Evolutionary conservation across 1,284 basidiomycete genomes (phyloP).

Genomic region (Meripilus lineatus): DNA sequence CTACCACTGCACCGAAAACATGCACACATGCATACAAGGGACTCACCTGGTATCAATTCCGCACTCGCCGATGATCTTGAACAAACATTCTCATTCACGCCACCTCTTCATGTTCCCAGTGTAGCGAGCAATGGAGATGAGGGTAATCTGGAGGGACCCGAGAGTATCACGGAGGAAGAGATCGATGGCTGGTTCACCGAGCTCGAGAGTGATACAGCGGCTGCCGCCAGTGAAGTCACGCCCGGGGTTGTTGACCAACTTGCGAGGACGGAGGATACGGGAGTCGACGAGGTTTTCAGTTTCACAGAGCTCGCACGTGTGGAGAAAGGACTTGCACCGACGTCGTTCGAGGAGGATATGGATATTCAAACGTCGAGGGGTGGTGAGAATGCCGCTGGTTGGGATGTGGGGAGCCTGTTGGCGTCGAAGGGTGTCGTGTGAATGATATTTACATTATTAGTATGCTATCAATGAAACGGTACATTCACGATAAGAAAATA

Average conservation of each 20-base stretch:
- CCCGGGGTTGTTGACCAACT: not conserved
- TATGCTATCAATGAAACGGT: not conserved
- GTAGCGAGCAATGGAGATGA: not conserved
- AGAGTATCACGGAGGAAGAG: not conserved
- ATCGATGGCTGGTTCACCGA: not conserved
- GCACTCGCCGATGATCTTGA: not conserved
- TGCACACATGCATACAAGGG: not conserved
- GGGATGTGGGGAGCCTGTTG: not conserved
- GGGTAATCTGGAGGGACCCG: not conserved
- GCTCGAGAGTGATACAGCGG: not conserved
- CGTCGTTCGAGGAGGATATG: not conserved
- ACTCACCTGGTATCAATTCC: not conserved
- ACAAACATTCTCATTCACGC: not conserved
- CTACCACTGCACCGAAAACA: not conserved
- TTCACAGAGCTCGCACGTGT: constrained; percentile 5
- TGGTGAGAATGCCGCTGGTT: not conserved
- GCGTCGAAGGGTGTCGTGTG: not conserved
- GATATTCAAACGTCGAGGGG: not conserved
- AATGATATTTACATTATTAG: not conserved
- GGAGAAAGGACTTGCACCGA: constrained; percentile 1
- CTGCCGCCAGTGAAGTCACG: not conserved
- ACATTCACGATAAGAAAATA: not conserved
- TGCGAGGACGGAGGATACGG: too few species aligned
- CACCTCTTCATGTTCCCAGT: not conserved
- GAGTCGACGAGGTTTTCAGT: constrained; percentile 1